Evolutionary conservation across 176 grass and related monocot species (phyloP).

Genomic region (Musa beccarii): DNA sequence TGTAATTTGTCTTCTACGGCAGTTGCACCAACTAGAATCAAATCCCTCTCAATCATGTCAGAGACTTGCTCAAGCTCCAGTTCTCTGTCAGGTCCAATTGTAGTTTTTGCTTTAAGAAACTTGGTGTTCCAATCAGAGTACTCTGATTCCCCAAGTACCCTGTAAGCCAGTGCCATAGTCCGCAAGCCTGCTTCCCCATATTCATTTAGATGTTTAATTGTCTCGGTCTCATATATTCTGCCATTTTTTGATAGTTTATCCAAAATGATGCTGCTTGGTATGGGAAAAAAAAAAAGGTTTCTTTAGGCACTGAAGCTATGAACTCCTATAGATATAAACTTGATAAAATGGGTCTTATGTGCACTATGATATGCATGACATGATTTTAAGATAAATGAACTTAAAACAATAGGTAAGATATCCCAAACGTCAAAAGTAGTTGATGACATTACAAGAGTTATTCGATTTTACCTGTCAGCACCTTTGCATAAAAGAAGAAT

Average conservation of each 20-base stretch:
- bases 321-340: not conserved
- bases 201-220: slow-evolving; percentile 72
- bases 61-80: slow-evolving; percentile 65
- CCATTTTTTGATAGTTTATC: slow-evolving; percentile 85
- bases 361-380: not conserved
- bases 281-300: slow-evolving; percentile 14
- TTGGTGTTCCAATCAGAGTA: slow-evolving; percentile 80
- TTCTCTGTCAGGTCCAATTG: slow-evolving; percentile 74
- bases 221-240: slow-evolving; percentile 68
- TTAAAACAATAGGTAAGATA: slow-evolving; percentile 12
- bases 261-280: slow-evolving; percentile 75
- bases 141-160: slow-evolving; percentile 77
- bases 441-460: slow-evolving; percentile 10
- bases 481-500: slow-evolving; percentile 96
- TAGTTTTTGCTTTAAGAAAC: slow-evolving; percentile 76
- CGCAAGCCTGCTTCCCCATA: slow-evolving; percentile 92
- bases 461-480: slow-evolving; percentile 64
- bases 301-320: slow-evolving; percentile 8
- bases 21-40: slow-evolving; percentile 90
- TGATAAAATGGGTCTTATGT: not conserved
- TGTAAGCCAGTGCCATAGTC: slow-evolving; percentile 74
- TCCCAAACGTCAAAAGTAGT: not conserved
- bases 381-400: not conserved
- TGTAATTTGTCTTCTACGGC: slow-evolving; percentile 97
- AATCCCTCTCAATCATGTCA: slow-evolving; percentile 83